Base-by-base conservation (phyloP, 345 rosid species). In the Noccaea bulbosa region DNA sequence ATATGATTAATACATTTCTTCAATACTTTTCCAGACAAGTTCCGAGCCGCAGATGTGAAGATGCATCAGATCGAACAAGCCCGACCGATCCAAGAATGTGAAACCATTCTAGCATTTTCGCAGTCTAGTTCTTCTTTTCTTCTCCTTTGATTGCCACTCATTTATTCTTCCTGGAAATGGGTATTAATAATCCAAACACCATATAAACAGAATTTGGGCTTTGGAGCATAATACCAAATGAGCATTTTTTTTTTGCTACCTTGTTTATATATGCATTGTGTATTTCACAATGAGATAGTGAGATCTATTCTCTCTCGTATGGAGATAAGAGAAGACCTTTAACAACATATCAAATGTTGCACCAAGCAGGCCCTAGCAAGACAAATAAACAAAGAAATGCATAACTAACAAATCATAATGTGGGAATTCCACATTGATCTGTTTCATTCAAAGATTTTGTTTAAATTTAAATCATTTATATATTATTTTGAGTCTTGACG, bases 41-140 rank as follows among this genome's bases (percentile, higher is more conserved):
- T 3, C 73, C 3, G 56, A 74, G 73, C 41, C 56, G 16, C 30
- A 74, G 62, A 43, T 60, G 35, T 74, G 67, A 74, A 69, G 46
- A 45, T 46, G 72, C 64, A 44, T 44, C 45, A 45, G 55, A 45
- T 27, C 14, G 47, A 59, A 34, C 67, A 51, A 59, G 62, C 37
- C 54, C 9, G 11, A 11, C 32, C 12, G 1, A 24, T 5, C 8
- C 41, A 38, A 15, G 22, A 20, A 45, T 50, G 5, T 38, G 51
- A 12, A 56, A 56, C 20, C 27, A 33, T 65, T 30, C 30, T 4
- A 22, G 65, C 41, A 1, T 17, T 35, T 72, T 63, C 38, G 55
- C 69, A 35, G 22, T 3, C 48, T 61, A 52, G 37, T 64, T 54
- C 59, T 8, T 44, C 17, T 5, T 20, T 34, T 40, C 1, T 58